Percentiles rank a stretch among this genome's conserved stretches.
These are phyloP conservation scores for Filobasidium floriforme DNA, from an alignment of 768 basidiomycete species.

Conservation along the genomic window DNA sequence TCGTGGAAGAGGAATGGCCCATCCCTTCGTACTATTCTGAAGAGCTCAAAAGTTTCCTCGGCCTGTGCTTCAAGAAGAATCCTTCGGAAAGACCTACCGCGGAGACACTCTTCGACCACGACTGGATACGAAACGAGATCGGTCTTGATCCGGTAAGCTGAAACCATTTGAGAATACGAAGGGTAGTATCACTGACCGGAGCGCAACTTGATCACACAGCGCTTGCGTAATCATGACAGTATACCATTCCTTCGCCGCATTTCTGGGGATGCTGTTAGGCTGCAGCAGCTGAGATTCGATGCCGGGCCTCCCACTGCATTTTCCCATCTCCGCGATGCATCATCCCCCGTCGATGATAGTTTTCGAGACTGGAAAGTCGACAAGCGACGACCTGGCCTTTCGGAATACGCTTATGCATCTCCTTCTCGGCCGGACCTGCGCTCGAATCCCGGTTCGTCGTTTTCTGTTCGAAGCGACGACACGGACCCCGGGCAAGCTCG, in stretches of 20 bases:
- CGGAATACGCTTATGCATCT: background rate
- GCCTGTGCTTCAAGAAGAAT: conserved; percentile 83
- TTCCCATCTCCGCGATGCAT: background rate
- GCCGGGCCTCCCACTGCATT: background rate
- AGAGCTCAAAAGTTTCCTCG: conserved; percentile 70
- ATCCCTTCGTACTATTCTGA: conserved; percentile 71
- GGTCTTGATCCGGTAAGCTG: conserved; percentile 46
- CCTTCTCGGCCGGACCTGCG: background rate
- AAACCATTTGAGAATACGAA: conserved; percentile 53
- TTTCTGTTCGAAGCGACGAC: conserved; percentile 1
- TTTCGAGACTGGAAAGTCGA: conserved; percentile 6
- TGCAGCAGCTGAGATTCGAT: background rate
- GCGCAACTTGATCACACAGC: background rate
- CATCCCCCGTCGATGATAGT: background rate
- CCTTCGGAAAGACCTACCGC: conserved; percentile 75
- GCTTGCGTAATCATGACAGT: conserved; percentile 78
- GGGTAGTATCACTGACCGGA: conserved; percentile 20
- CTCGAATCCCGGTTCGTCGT: background rate
- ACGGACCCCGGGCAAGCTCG: conserved; percentile 1
- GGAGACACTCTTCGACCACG: conserved; percentile 75
- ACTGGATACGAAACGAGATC: conserved; percentile 79
- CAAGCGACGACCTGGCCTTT: background rate
- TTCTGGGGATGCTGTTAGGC: conserved; percentile 47
- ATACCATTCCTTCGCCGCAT: conserved; percentile 90
- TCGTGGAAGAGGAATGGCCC: conserved; percentile 85